Base-by-base conservation (phyloP, 2,329 filamentous ascomycete species). In the Fusarium redolens region DNA sequence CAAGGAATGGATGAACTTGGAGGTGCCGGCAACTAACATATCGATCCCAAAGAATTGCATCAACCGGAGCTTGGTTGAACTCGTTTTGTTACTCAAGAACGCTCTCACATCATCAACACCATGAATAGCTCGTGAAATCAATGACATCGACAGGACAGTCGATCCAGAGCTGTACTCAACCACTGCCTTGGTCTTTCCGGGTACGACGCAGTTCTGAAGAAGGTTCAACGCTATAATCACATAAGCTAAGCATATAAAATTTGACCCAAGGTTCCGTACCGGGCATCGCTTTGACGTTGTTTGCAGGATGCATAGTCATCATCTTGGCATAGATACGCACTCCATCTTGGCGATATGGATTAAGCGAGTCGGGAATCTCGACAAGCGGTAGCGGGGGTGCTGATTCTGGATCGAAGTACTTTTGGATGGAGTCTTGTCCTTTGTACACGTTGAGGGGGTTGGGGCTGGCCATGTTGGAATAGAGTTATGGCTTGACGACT, bases 271-370 rank as follows among this genome's bases (percentile, higher is more conserved):
- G 17, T 4, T 15, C 12, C 11, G 4, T 63, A 86, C 86, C 87
- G 73, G 90, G 90, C 79, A 92, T 85, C 4, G 87, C 85, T 76
- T 92, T 92, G 72, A 92, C 90, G 52, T 92, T 92, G 68, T 92
- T 88, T 7, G 89, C 88, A 2, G 90, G 89, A 73, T 89, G 88
- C 83, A 88, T 87, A 4, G 88, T 89, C 85, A 92, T 87, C 88
- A 92, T 89, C 80, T 92, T 91, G 41, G 90, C 89, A 70, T 90
- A 91, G 58, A 92, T 90, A 15, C 88, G 85, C 8, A 92, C 86
- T 7, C 88, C 87, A 85, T 91, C 85, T 31, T 84, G 70, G 25
- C 85, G 82, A 69, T 86, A 88, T 5, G 89, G 89, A 65, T 92
- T 92, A 38, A 92, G 81, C 15, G 79, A 80, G 20, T 83, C 82